These are phyloP conservation scores for Vitellaria paradoxa DNA, from an alignment of 179 eudicot species.

Conservation along the genomic window DNA sequence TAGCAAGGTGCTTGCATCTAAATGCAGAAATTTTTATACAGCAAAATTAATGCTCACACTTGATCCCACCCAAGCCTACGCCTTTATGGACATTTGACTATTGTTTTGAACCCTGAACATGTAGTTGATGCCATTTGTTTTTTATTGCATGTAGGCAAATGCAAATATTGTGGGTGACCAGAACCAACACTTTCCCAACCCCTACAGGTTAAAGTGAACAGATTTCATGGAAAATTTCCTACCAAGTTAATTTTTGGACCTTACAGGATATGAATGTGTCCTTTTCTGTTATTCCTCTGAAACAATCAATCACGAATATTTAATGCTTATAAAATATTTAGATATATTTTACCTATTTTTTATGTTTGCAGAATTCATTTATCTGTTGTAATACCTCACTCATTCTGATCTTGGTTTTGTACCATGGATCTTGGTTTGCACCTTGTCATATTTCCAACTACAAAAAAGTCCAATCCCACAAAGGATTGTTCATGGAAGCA, in stretches of 20 bases:
- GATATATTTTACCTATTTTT: neutral
- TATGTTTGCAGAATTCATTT: neutral
- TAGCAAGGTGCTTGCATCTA: neutral
- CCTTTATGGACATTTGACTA: neutral
- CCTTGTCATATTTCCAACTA: too few relatives aligned
- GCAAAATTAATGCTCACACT: neutral
- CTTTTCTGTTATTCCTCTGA: neutral
- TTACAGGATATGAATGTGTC: neutral
- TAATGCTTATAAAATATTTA: neutral
- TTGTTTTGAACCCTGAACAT: neutral
- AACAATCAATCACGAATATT: neutral
- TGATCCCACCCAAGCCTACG: neutral
- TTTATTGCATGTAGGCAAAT: neutral
- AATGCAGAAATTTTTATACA: neutral
- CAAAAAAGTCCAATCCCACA: too few relatives aligned
- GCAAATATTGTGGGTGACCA: neutral
- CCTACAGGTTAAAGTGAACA: neutral
- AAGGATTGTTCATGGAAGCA: too few relatives aligned
- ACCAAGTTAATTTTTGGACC: neutral
- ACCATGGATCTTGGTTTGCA: too few relatives aligned
- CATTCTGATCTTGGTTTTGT: too few relatives aligned
- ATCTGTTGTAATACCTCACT: neutral
- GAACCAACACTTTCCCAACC: neutral
- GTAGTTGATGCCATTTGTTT: neutral
- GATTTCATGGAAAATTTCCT: neutral